Percentiles rank a stretch among this genome's conserved stretches.
These are phyloP conservation scores for Apiospora kogelbergensis DNA, from an alignment of 2,329 filamentous ascomycete species.

Conservation along the genomic window DNA sequence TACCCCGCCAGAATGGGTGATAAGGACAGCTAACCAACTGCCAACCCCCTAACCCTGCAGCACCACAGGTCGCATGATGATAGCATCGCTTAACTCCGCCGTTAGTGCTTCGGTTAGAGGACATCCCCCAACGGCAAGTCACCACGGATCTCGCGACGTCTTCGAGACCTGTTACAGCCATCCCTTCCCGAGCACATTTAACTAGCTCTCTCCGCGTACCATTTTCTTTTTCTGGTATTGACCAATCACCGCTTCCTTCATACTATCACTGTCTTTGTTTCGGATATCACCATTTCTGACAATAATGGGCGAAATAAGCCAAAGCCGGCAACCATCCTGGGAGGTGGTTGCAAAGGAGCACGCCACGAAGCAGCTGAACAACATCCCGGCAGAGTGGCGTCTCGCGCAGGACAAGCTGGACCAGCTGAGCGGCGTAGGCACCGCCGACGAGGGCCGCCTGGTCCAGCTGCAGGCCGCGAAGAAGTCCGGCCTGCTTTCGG, in stretches of 20 bases:
- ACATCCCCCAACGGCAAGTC: background rate
- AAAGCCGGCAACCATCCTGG: background rate
- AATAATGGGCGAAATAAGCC: background rate
- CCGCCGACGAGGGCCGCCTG: conserved; percentile 14
- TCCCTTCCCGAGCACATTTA: background rate
- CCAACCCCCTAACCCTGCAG: background rate
- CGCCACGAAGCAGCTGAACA: conserved; percentile 10
- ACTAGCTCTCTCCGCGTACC: background rate
- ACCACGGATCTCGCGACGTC: background rate
- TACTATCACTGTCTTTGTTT: background rate
- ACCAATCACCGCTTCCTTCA: background rate
- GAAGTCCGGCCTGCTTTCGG: conserved; percentile 17
- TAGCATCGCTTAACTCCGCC: background rate
- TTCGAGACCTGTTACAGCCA: background rate
- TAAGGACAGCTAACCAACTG: background rate
- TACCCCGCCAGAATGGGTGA: background rate
- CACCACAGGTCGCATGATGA: background rate
- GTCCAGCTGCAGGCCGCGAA: conserved; percentile 12
- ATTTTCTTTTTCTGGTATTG: background rate
- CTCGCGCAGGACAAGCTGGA: conserved; percentile 10
- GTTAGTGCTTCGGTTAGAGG: background rate
- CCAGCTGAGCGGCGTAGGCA: conserved; percentile 13
- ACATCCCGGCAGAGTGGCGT: conserved; percentile 17
- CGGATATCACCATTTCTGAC: background rate
- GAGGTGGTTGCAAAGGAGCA: conserved; percentile 14